phyloP scores from a whole-genome alignment of 2,329 filamentous ascomycete species.

The Alternaria sp. region DNA sequence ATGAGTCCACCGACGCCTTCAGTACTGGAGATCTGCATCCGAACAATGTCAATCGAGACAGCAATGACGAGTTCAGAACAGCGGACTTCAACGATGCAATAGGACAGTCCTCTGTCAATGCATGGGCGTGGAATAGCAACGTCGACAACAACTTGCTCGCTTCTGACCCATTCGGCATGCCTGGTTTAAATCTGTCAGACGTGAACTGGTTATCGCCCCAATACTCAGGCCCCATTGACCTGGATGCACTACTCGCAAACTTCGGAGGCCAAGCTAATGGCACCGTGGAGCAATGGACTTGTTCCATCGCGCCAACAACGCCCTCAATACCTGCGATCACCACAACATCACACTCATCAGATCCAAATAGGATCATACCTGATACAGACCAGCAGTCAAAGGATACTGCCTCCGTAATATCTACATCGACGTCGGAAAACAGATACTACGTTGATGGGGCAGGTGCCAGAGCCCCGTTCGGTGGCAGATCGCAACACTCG shows the following conservation, averaged over 20 bases:
- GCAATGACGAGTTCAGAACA: not conserved
- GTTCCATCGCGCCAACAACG: not conserved
- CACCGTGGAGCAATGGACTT: not conserved
- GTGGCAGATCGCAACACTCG: constrained; percentile 10
- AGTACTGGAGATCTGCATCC: not conserved
- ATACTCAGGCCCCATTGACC: constrained; percentile 10
- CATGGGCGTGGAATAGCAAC: not conserved
- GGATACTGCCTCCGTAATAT: not conserved
- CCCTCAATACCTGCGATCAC: not conserved
- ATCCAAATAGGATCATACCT: constrained; percentile 1
- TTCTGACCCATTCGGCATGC: constrained; percentile 3
- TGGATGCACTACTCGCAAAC: constrained; percentile 8
- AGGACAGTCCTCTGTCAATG: not conserved
- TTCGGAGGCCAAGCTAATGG: not conserved
- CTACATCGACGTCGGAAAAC: constrained; percentile 5
- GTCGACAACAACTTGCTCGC: not conserved
- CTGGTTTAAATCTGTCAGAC: constrained; percentile 5
- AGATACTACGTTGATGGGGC: constrained; percentile 21
- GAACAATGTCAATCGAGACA: not conserved
- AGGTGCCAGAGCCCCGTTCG: constrained; percentile 21
- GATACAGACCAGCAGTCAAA: not conserved
- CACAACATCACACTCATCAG: constrained; percentile 2
- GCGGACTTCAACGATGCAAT: not conserved
- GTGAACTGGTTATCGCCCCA: constrained; percentile 17
- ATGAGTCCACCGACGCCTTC: not conserved